Conservation (phyloP, 2,329 filamentous ascomycete species). For the Teratosphaeria zuluensis region DNA sequence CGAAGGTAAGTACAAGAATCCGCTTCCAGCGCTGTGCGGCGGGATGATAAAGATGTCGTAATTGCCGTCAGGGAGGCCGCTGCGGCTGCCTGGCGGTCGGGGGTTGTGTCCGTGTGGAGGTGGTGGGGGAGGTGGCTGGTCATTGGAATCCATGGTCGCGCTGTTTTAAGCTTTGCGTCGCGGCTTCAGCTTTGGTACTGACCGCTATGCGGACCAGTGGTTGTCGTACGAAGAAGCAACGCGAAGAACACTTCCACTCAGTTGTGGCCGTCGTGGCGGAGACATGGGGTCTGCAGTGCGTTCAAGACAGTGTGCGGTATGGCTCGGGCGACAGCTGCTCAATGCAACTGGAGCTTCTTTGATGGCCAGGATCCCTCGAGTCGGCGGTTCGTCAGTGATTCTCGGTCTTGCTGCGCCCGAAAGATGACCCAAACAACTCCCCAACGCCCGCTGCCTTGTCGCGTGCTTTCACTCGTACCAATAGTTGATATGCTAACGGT, state of each 20-base stretch:
- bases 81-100: slow-evolving; percentile 44
- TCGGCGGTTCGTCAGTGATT: background rate
- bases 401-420: background rate
- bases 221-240: background rate
- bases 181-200: background rate
- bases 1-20: slow-evolving; percentile 91
- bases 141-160: background rate
- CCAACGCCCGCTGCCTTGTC: background rate
- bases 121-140: slow-evolving; percentile 64
- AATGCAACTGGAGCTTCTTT: background rate
- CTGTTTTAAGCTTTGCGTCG: background rate
- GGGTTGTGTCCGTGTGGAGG: slow-evolving; percentile 78
- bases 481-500: background rate
- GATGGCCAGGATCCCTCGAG: background rate
- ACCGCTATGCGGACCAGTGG: background rate
- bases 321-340: background rate
- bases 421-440: background rate
- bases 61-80: slow-evolving; percentile 64
- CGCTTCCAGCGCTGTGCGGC: slow-evolving; percentile 76
- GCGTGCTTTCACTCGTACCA: background rate
- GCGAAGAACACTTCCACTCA: background rate
- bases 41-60: slow-evolving; percentile 98
- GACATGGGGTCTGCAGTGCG: background rate
- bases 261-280: background rate
- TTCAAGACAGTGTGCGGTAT: background rate